A percentile compares a stretch with the other conserved stretches of the same genome.
These are phyloP conservation scores for Starmerella vaccinii DNA, from an alignment of 805 yeast species.

Conservation along the genomic window DNA sequence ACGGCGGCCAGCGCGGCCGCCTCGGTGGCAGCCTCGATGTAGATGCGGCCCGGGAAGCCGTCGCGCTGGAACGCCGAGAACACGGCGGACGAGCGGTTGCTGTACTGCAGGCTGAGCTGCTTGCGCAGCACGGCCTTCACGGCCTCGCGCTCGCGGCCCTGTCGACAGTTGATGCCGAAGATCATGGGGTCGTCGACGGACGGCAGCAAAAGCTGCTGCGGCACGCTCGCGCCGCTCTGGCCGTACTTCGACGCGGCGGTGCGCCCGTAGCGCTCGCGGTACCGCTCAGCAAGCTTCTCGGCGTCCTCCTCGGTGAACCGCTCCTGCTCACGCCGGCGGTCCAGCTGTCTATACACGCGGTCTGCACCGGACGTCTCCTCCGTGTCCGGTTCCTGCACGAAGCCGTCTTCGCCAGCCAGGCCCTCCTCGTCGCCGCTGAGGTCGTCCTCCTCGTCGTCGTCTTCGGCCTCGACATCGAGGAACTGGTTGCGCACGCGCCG, in stretches of 20 bases:
- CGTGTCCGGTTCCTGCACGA: constrained; percentile 49
- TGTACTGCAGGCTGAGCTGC: constrained; percentile 64
- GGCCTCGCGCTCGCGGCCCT: constrained; percentile 84
- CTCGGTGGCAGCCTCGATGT: constrained; percentile 86
- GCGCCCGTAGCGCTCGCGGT: constrained; percentile 86
- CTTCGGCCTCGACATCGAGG: constrained; percentile 97
- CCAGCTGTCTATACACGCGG: constrained; percentile 81
- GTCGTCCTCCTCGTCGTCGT: constrained; percentile 93
- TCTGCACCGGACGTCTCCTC: constrained; percentile 37
- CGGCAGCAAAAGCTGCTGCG: constrained; percentile 87
- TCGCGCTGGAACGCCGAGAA: constrained; percentile 90
- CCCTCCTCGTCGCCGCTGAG: constrained; percentile 95
- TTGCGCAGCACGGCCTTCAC: constrained; percentile 77
- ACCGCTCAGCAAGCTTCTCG: constrained; percentile 81
- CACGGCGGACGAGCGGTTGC: constrained; percentile 71
- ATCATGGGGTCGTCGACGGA: constrained; percentile 93
- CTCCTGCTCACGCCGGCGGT: constrained; percentile 51
- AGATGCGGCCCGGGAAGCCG: constrained; percentile 80
- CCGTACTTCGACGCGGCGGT: constrained; percentile 61
- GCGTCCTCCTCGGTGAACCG: constrained; percentile 90
- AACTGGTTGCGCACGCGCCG: constrained; percentile 62
- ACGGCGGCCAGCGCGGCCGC: constrained; percentile 85
- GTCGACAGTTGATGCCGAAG: constrained; percentile 90
- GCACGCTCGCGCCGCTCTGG: constrained; percentile 63
- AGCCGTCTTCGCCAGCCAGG: constrained; percentile 58